Evolutionary conservation across 352 stramenopile species (phyloP), one percentile per base, ranked within the genome.

Genomic region (Pythium dissimile): DNA sequence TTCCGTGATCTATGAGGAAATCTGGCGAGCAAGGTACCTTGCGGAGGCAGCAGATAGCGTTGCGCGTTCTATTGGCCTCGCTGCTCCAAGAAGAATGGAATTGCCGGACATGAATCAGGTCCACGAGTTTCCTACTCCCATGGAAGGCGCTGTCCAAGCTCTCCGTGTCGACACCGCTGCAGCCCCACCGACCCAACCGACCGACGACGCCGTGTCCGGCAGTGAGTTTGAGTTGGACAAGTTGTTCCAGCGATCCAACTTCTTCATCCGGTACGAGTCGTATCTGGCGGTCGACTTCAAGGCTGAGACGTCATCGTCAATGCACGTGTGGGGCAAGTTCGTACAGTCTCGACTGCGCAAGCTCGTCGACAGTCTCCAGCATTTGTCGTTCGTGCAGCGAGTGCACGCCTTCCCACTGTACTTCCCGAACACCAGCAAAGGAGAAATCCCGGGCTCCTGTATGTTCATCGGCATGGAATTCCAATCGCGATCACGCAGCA

Each of bases 1-100:
- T 28, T 84, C 89, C 35, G 78, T 96, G 12, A 97, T 99, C 35
- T 90, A 95, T 46, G 83, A 97, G 48, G 95, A 98, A 67, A 69
- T 97, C 5, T 91, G 80, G 83, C 75, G 78, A 15, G 80, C 83
- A 0, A 68, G 83, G 9, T 86, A 91, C 56, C 64, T 91, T 23
- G 79, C 77, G 20, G 80, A 93, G 52, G 74, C 80, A 35, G 79
- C 77, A 7, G 64, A 77, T 15, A 69, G 71, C 2, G 75, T 88
- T 37, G 69, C 77, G 9, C 76, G 73, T 37, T 69, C 69, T 3
- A 71, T 86, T 4, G 47, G 67, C 30, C 20, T 46, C 15, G 27
- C 38, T 15, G 26, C 54, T 12, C 20, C 46, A 13, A 39, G 26
- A 52, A 34, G 30, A 34, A 50, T 32, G 21, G 42, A 42, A 8